Conservation (phyloP, 2,329 filamentous ascomycete genomes). For the Zymoseptoria brevis region DNA sequence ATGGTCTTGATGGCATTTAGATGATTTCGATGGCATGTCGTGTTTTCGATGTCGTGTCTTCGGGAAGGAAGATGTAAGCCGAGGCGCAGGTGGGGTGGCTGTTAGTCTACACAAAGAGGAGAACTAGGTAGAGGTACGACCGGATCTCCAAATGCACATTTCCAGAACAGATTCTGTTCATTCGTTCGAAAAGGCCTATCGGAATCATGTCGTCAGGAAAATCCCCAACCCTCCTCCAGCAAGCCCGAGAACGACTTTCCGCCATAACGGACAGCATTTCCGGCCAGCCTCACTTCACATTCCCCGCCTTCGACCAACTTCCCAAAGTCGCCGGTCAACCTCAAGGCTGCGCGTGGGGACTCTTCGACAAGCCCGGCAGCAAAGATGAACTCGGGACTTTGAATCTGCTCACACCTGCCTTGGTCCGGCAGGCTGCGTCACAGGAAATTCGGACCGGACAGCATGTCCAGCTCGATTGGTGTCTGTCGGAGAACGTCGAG, state of each 20-base stretch:
- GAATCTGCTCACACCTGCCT: slow-evolving; percentile 45
- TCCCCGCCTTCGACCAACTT: slow-evolving; percentile 21
- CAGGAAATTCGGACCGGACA: slow-evolving; percentile 42
- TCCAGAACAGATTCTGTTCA: neutral
- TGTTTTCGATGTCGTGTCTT: neutral
- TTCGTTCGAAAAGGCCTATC: too few relatives aligned
- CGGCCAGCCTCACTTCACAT: slow-evolving; percentile 10
- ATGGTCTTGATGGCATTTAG: neutral
- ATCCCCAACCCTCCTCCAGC: slow-evolving; percentile 14
- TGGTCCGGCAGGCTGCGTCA: slow-evolving; percentile 34
- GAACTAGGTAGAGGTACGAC: neutral
- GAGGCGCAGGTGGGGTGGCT: neutral
- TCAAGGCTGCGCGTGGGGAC: slow-evolving; percentile 14
- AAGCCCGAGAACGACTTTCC: slow-evolving; percentile 18
- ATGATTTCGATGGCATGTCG: neutral
- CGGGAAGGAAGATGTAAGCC: neutral
- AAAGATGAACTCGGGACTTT: slow-evolving; percentile 47
- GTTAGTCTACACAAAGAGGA: neutral
- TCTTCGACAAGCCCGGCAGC: slow-evolving; percentile 31
- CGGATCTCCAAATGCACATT: neutral
- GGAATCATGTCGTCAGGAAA: slow-evolving; percentile 15
- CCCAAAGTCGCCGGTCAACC: slow-evolving; percentile 19
- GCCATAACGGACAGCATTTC: slow-evolving; percentile 14
- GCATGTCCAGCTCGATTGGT: slow-evolving; percentile 48
- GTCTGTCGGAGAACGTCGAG: slow-evolving; percentile 23